Evolutionary conservation across 1,139 yeast genomes (phyloP).

Genomic region (Blastobotrys malaysiensis): DNA sequence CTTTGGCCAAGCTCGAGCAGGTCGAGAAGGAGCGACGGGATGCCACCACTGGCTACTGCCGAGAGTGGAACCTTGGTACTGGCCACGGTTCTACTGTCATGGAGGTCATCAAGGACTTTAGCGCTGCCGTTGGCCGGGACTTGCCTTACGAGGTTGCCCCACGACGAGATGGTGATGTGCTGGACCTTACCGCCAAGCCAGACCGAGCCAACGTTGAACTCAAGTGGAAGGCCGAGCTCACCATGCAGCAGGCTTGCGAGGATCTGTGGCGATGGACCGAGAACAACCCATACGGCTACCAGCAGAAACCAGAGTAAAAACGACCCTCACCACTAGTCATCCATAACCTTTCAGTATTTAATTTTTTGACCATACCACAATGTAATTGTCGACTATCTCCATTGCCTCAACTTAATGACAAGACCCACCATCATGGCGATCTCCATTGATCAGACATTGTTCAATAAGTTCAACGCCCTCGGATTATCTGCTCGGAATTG

Average conservation of each 20-base stretch:
- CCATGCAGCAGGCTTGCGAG: constrained; percentile 59
- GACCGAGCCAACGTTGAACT: constrained; percentile 62
- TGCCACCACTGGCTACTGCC: constrained; percentile 44
- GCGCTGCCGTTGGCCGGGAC: constrained; percentile 60
- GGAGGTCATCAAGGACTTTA: constrained; percentile 64
- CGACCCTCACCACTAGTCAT: background rate
- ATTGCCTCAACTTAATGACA: no score
- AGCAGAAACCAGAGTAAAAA: constrained; percentile 17
- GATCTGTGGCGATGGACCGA: constrained; percentile 80
- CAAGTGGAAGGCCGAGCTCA: constrained; percentile 54
- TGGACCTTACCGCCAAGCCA: constrained; percentile 68
- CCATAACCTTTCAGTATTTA: background rate
- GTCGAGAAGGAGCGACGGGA: constrained; percentile 25
- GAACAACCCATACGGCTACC: constrained; percentile 62
- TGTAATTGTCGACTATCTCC: no score
- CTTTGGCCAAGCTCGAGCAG: constrained; percentile 53
- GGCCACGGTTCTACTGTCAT: constrained; percentile 76
- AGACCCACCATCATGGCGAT: no score
- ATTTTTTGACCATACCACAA: background rate
- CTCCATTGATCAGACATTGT: no score
- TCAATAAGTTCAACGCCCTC: no score
- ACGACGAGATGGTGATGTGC: constrained; percentile 76
- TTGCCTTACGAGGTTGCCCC: constrained; percentile 61
- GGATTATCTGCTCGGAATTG: no score
- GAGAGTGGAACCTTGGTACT: constrained; percentile 83